These are phyloP conservation scores for Phytophthora ramorum DNA, from an alignment of 352 stramenopile genomes.

Conservation along the genomic window DNA sequence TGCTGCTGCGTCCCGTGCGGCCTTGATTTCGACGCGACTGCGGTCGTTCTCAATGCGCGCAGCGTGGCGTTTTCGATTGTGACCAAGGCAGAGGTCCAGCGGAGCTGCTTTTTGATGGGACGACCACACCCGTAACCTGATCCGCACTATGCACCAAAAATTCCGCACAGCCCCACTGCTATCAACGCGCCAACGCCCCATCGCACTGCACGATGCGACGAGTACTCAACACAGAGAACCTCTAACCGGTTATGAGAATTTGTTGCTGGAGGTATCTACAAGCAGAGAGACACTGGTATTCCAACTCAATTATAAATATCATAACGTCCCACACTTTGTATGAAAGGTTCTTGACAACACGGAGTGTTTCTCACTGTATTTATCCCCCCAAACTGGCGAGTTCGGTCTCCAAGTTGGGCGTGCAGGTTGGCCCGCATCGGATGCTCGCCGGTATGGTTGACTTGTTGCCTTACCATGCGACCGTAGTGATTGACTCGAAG, in stretches of 20 bases:
- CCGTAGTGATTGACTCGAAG: constrained; percentile 9
- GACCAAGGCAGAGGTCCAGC: constrained; percentile 22
- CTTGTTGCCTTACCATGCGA: constrained; percentile 1
- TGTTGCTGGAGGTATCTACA: constrained; percentile 1
- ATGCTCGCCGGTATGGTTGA: constrained; percentile 2
- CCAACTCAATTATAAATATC: not conserved
- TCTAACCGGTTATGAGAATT: constrained; percentile 8
- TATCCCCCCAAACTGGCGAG: constrained; percentile 18
- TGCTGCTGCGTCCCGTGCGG: constrained; percentile 7
- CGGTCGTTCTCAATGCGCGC: constrained; percentile 1
- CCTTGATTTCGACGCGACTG: constrained; percentile 9
- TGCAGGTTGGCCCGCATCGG: not conserved
- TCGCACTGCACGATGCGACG: constrained; percentile 24
- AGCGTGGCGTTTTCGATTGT: constrained; percentile 46
- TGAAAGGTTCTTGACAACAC: constrained; percentile 18
- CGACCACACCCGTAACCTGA: constrained; percentile 32
- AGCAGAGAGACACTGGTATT: not conserved
- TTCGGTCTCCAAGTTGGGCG: not conserved
- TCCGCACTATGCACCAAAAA: constrained; percentile 34
- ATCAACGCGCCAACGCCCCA: constrained; percentile 26
- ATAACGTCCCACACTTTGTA: constrained; percentile 4
- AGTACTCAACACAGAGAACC: not conserved
- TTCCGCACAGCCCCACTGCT: constrained; percentile 22
- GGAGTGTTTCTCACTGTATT: constrained; percentile 14
- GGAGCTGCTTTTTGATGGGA: constrained; percentile 23